Percentiles rank a stretch among this genome's conserved stretches.
phyloP scores from a whole-genome alignment of 768 basidiomycete genomes.

The Pleurotus ostreatus region DNA sequence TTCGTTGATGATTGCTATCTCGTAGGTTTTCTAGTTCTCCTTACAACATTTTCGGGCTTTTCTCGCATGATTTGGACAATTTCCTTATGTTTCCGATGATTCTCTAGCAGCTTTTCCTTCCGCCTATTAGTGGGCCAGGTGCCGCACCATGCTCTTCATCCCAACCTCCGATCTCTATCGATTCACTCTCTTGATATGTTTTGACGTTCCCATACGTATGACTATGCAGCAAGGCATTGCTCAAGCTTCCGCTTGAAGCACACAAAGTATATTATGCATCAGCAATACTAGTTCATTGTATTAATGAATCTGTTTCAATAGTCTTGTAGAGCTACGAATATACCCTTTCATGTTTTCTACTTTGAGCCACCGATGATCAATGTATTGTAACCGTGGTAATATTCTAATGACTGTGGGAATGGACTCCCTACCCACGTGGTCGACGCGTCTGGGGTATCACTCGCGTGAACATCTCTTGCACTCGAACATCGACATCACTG shows the following conservation, averaged over 20 bases:
- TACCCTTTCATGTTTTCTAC: no score
- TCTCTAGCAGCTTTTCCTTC: not conserved
- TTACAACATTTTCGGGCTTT: not conserved
- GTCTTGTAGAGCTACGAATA: not conserved
- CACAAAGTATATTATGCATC: not conserved
- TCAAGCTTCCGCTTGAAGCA: no score
- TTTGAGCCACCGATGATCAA: no score
- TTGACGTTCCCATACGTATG: not conserved
- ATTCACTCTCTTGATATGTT: conserved; percentile 1
- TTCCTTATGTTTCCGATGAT: not conserved
- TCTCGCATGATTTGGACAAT: conserved; percentile 1
- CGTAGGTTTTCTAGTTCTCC: not conserved
- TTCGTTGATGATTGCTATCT: not conserved
- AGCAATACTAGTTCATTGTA: conserved; percentile 6
- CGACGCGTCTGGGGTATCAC: not conserved
- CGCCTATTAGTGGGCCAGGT: not conserved
- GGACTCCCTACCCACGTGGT: not conserved
- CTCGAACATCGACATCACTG: not conserved
- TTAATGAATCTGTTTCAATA: conserved; percentile 7
- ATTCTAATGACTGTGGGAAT: not conserved
- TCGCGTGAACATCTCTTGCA: not conserved
- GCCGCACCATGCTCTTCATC: not conserved
- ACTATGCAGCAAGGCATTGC: not conserved
- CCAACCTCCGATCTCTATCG: not conserved
- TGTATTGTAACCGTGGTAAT: no score